Base-by-base conservation (phyloP, 768 basidiomycete species). In the Amanita fuliginea region DNA sequence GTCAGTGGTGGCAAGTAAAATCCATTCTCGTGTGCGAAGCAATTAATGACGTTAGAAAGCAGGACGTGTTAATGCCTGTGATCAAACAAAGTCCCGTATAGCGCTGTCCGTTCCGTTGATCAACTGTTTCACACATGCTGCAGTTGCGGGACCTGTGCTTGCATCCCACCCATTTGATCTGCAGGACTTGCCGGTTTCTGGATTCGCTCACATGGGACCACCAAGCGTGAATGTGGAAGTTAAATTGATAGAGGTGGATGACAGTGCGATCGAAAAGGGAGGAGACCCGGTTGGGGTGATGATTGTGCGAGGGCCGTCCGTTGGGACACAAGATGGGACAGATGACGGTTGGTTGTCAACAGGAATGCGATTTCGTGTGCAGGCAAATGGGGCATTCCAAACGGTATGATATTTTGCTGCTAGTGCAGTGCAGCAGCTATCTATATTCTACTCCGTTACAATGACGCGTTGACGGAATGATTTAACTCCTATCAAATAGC, bases 151-250 rank as follows among this genome's bases (percentile, higher is more conserved):
- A 3, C 93, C 93, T 0, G 64, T 94, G 24, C 74, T 93, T 40
- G 86, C 87, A 5, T 78, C 87, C 6, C 86, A 94, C 59, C 81
- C 86, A 6, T 76, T 89, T 47, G 93, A 97, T 61, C 63, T 96
- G 21, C 93, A 96, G 64, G 73, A 80, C 9, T 78, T 90, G 16
- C 56, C 63, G 4, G 51, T 56, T 5, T 63, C 67, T 33, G 48
- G 61, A 1, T 56, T 64, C 26, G 72, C 74, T 3, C 74, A 74
- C 56, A 76, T 78, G 10, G 93, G 92, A 3, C 82, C 91, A 3
- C 93, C 94, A 2, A 76, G 80, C n/a, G 72, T 82, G 47, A 94
- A 94, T 57, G 70, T 92, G 0, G 94, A 96, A 63, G 80, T 77
- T 4, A 85, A 91, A 60, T 71, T 97, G n/a, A 59, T 74, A 0